These are phyloP conservation scores for Chlamydomonas reinhardtii DNA, from an alignment of 163 green algal genomes.

Conservation along the genomic window DNA sequence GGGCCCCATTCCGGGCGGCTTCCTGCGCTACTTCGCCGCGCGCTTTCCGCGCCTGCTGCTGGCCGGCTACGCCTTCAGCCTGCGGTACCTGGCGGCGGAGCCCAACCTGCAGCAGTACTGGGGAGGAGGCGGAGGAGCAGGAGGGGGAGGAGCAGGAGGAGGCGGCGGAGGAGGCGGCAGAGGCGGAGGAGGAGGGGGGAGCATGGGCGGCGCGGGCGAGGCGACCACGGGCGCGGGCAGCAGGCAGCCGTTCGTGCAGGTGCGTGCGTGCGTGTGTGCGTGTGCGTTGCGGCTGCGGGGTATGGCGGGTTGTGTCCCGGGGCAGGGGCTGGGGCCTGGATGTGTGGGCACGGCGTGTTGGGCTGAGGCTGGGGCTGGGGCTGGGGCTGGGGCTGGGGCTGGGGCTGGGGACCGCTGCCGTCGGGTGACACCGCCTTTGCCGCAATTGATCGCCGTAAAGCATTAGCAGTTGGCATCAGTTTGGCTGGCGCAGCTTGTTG, in stretches of 20 bases:
- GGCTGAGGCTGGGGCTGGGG: no score
- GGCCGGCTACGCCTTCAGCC: slow-evolving; percentile 85
- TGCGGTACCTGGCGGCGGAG: slow-evolving; percentile 77
- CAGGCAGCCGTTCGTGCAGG: slow-evolving; percentile 18
- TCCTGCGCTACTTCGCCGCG: slow-evolving; percentile 77
- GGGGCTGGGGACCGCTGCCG: no score
- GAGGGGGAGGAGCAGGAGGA: background rate
- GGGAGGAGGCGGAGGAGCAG: background rate
- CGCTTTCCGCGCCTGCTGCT: slow-evolving; percentile 91
- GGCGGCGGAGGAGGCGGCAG: background rate
- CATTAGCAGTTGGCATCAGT: no score
- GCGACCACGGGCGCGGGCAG: background rate
- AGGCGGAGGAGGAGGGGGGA: background rate
- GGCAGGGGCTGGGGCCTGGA: no score
- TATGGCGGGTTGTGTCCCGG: no score
- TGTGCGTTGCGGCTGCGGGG: no score
- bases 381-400: no score
- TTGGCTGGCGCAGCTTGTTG: no score
- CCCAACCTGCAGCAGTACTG: slow-evolving; percentile 57
- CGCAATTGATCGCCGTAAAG: no score
- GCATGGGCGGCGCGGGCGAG: background rate
- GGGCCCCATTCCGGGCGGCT: slow-evolving; percentile 82
- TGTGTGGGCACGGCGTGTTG: no score
- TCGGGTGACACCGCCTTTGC: no score
- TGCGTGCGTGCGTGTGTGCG: background rate